Percentiles rank a stretch among this genome's conserved stretches.
These are phyloP conservation scores for Sphaerulina populicola DNA, from an alignment of 2,329 filamentous ascomycete genomes.

Conservation along the genomic window DNA sequence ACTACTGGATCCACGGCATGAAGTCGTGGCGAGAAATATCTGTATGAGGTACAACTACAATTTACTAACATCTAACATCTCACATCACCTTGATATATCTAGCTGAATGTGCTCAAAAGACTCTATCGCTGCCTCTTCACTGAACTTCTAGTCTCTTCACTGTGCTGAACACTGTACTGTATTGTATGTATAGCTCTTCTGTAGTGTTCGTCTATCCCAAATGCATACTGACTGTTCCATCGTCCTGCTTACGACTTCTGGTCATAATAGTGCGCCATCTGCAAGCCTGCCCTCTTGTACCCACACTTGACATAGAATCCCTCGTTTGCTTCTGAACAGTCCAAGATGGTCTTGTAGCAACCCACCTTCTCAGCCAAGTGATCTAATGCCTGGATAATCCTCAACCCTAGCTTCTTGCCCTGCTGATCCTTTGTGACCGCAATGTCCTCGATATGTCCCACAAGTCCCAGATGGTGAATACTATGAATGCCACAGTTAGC, in stretches of 20 bases:
- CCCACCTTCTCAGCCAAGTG: slow-evolving; percentile 78
- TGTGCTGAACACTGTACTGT: not conserved
- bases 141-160: not conserved
- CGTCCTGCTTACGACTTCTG: slow-evolving; percentile 3
- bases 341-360: slow-evolving; percentile 94
- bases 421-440: slow-evolving; percentile 91
- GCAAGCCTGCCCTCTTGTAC: slow-evolving; percentile 79
- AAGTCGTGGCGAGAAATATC: too few species aligned
- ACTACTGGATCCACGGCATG: too few species aligned
- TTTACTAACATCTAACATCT: not conserved
- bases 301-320: slow-evolving; percentile 98
- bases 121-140: not conserved
- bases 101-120: not conserved
- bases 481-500: slow-evolving; percentile 17
- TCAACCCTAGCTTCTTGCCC: slow-evolving; percentile 88
- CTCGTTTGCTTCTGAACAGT: slow-evolving; percentile 93
- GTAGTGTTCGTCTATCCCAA: not conserved
- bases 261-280: slow-evolving; percentile 90
- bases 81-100: not conserved
- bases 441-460: slow-evolving; percentile 97
- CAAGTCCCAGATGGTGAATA: slow-evolving; percentile 70
- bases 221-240: not conserved
- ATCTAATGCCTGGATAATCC: slow-evolving; percentile 90
- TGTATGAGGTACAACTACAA: too few species aligned
- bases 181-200: too few species aligned